Conservation (phyloP, 1,139 yeast species). For the Pichia inconspicua region DNA sequence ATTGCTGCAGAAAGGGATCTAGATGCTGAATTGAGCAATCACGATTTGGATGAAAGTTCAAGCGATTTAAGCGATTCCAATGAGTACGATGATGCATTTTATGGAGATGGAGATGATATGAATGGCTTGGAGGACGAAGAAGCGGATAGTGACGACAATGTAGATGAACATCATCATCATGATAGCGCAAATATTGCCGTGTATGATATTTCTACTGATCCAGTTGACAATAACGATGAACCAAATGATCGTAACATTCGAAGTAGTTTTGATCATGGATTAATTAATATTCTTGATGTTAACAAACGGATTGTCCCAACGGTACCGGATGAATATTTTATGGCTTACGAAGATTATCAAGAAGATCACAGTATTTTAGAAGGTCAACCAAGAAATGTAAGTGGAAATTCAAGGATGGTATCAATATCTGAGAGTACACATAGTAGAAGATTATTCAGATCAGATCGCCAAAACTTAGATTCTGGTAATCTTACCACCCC, state of each 20-base stretch:
- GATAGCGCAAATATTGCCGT: conserved; percentile 4
- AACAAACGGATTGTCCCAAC: neutral
- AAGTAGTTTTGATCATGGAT: conserved; percentile 8
- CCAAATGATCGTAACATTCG: neutral
- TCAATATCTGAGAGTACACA: conserved; percentile 7
- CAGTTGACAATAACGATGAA: neutral
- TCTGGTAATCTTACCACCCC: conserved; percentile 10
- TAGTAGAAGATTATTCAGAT: conserved; percentile 3
- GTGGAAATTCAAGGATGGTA: conserved; percentile 1
- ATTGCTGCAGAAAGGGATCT: conserved; percentile 28
- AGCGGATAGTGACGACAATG: neutral
- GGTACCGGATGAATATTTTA: conserved; percentile 25
- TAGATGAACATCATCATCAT: conserved; percentile 5
- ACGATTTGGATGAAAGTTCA: conserved; percentile 27
- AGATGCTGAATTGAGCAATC: conserved; percentile 43
- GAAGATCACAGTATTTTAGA: conserved; percentile 39
- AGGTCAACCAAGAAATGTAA: conserved; percentile 3
- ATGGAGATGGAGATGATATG: conserved; percentile 22
- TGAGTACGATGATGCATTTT: conserved; percentile 2
- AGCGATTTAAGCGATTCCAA: conserved; percentile 20
- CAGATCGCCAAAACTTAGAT: conserved; percentile 1
- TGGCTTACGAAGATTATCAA: conserved; percentile 56
- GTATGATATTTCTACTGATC: neutral
- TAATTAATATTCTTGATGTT: neutral
- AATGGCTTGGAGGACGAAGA: conserved; percentile 14